Evolutionary conservation across 306 rosid genomes (phyloP).

Genomic region (Mimosa bimucronata): DNA sequence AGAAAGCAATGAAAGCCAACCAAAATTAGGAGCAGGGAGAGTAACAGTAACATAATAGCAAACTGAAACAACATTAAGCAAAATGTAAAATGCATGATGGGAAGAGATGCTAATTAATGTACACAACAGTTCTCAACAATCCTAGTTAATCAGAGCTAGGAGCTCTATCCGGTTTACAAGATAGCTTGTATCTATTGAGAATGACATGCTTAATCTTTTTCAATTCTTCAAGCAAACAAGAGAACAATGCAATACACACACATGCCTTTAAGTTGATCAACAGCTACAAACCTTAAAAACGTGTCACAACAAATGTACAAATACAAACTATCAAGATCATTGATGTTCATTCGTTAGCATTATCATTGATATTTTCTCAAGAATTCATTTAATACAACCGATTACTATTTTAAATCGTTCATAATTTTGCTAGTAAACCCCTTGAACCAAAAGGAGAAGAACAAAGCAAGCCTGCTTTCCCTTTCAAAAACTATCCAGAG

Average conservation of each 20-base stretch:
- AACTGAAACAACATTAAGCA: constrained; percentile 1
- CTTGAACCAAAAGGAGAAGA: not conserved
- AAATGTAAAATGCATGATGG: not conserved
- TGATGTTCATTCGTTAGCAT: not conserved
- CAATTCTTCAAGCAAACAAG: constrained; percentile 5
- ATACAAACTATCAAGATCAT: not conserved
- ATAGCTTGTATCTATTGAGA: not conserved
- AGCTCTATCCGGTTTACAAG: not conserved
- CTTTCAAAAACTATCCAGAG: not conserved
- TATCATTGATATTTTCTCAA: not conserved
- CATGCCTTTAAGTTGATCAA: not conserved
- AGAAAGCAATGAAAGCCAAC: not conserved
- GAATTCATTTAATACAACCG: not conserved
- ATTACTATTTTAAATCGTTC: not conserved
- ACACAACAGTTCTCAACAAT: not conserved
- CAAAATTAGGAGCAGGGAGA: not conserved
- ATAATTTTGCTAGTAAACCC: not conserved
- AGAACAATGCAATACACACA: not conserved
- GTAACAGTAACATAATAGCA: not conserved
- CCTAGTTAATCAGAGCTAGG: not conserved
- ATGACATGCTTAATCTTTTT: constrained; percentile 3
- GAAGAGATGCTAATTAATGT: not conserved
- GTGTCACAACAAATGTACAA: not conserved
- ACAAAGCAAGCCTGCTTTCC: not conserved
- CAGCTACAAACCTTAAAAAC: not conserved